phyloP scores from a whole-genome alignment of 2,329 filamentous ascomycete species.

The Exophiala alcalophila region DNA sequence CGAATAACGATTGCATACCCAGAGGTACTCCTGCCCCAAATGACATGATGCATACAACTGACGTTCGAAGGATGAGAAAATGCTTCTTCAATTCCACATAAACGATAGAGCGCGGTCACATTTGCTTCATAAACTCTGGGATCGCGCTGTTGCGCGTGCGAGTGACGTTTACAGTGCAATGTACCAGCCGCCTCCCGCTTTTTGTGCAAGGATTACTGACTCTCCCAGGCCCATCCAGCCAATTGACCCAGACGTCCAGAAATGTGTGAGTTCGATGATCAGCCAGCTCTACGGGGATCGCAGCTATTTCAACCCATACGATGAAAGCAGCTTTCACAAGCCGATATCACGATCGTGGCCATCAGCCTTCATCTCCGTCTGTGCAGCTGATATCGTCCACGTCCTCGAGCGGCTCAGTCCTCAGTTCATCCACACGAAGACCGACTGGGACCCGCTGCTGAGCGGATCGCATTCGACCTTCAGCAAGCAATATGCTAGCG shows the following conservation, averaged over 20 bases:
- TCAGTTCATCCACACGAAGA: slow-evolving; percentile 72
- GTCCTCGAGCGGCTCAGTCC: slow-evolving; percentile 56
- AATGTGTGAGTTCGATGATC: slow-evolving; percentile 21
- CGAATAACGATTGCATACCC: slow-evolving; percentile 81
- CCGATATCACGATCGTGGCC: background rate
- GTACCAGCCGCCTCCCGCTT: slow-evolving; percentile 42
- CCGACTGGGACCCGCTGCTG: slow-evolving; percentile 22
- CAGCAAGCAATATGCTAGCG: slow-evolving; percentile 22
- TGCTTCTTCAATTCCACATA: slow-evolving; percentile 86
- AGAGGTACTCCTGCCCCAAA: slow-evolving; percentile 57
- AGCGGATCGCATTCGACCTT: slow-evolving; percentile 24
- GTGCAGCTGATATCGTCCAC: slow-evolving; percentile 27
- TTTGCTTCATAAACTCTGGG: slow-evolving; percentile 69
- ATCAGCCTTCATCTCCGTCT: slow-evolving; percentile 16
- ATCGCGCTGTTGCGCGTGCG: slow-evolving; percentile 74
- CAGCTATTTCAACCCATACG: slow-evolving; percentile 21
- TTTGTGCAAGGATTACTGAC: slow-evolving; percentile 20
- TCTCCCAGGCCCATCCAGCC: slow-evolving; percentile 30
- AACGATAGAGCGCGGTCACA: slow-evolving; percentile 84
- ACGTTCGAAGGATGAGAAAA: slow-evolving; percentile 52
- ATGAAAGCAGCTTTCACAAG: background rate
- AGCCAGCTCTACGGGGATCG: slow-evolving; percentile 19
- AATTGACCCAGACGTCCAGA: slow-evolving; percentile 17
- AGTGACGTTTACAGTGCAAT: slow-evolving; percentile 69
- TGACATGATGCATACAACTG: slow-evolving; percentile 33